Percentiles rank a stretch among this genome's conserved stretches.
phyloP scores from a whole-genome alignment of 768 basidiomycete genomes.

The Termitomyces sp. region DNA sequence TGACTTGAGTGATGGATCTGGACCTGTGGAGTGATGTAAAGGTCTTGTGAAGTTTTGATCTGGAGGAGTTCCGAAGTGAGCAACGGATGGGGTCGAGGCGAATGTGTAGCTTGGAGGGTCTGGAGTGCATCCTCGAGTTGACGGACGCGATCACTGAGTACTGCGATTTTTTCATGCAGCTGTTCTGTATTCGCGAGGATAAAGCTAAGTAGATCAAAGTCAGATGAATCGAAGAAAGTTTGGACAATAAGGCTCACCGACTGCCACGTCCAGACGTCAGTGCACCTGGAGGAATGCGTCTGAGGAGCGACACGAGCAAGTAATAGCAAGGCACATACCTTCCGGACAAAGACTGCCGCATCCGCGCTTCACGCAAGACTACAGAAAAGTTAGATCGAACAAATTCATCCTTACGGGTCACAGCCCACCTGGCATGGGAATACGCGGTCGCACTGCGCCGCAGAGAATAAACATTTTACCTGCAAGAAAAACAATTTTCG shows the following conservation, averaged over 20 bases:
- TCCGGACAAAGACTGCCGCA: conserved; percentile 60
- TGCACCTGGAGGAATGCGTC: conserved; percentile 30
- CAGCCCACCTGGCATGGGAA: conserved; percentile 52
- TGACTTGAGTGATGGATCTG: background rate
- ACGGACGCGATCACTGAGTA: conserved; percentile 57
- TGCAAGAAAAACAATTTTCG: background rate
- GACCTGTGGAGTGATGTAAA: conserved; percentile 35
- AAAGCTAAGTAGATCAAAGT: conserved; percentile 32
- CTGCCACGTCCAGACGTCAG: conserved; percentile 60
- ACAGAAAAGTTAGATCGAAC: conserved; percentile 13
- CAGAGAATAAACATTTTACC: background rate
- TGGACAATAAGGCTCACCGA: conserved; percentile 34
- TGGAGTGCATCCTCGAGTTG: conserved; percentile 58
- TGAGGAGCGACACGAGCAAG: conserved; percentile 1
- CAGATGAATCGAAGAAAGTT: conserved; percentile 7
- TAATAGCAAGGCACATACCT: conserved; percentile 26
- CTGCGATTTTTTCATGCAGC: conserved; percentile 55
- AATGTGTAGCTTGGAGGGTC: conserved; percentile 31
- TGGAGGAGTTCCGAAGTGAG: conserved; percentile 51
- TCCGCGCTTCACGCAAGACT: conserved; percentile 63
- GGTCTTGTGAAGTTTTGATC: conserved; percentile 64
- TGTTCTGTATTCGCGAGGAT: conserved; percentile 66
- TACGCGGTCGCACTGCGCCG: conserved; percentile 50
- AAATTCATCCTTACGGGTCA: conserved; percentile 3
- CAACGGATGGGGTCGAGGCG: conserved; percentile 46